Evolutionary conservation across 176 grass and related monocot species (phyloP).

Genomic region (Bolboschoenus planiculmis): DNA sequence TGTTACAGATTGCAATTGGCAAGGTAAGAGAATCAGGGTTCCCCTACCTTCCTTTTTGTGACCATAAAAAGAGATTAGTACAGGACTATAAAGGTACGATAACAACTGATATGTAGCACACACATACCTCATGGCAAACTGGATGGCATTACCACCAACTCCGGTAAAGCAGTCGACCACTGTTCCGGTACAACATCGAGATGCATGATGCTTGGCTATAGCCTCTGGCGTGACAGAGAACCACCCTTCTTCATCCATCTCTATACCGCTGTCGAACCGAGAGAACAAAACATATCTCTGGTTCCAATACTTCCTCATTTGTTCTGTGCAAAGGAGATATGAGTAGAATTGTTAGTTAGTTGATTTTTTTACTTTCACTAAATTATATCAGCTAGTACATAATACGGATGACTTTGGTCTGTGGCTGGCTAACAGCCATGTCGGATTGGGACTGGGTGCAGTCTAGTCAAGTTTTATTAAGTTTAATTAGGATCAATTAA

Average conservation of each 20-base stretch:
- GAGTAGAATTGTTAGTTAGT: not conserved
- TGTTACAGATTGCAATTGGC: not conserved
- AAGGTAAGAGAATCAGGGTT: not conserved
- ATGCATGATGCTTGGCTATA: conserved; percentile 90
- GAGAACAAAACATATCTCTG: conserved; percentile 90
- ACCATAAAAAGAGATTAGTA: not conserved
- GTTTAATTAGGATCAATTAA: not conserved
- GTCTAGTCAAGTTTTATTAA: not conserved
- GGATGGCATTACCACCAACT: conserved; percentile 90
- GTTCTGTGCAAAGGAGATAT: conserved; percentile 20
- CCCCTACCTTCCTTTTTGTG: not conserved
- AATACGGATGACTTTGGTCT: not conserved
- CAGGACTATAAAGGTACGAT: not conserved
- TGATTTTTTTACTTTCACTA: not conserved
- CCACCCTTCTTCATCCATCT: conserved; percentile 98
- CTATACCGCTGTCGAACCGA: conserved; percentile 76
- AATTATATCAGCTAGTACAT: not conserved
- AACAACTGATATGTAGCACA: not conserved
- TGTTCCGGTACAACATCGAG: conserved; percentile 42
- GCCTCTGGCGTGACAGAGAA: conserved; percentile 91
- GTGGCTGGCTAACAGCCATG: not conserved
- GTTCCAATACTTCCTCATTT: conserved; percentile 61
- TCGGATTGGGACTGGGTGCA: not conserved
- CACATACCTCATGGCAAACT: conserved; percentile 78
- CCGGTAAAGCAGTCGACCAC: conserved; percentile 86